Base-by-base conservation (phyloP, 1,139 yeast genomes). In the Blastobotrys proliferans region DNA sequence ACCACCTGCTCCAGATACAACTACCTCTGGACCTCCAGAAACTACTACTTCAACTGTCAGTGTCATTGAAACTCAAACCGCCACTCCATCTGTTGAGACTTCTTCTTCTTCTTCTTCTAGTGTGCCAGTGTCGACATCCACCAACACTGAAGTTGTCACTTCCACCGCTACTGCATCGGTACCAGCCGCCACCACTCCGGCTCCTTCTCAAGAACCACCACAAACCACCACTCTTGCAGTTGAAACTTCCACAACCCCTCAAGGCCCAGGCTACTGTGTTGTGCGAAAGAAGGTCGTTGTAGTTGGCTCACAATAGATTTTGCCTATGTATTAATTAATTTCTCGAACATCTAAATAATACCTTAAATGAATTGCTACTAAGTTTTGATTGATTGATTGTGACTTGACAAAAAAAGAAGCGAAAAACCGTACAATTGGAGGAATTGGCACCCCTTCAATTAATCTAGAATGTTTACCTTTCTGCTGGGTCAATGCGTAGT, bases 1-100 rank as follows among this genome's bases (percentile, higher is more conserved):
- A 20, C 29, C n/a, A 4, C 29, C 43, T 5, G 20, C 32, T 20
- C 25, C 34, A 16, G 38, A 30, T 16, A 26, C 42, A 31, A 17
- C 28, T 2, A 29, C 35, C 33, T 24, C 41, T 14, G 27, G 18
- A 31, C 21, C n/a, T 24, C 17, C 20, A 6, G 17, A 6, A 13
- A 21, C 38, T 35, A 13, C 30, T 21, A 9, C 34, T 14, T 11
- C 34, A n/a, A 16, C 9, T 11, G 6, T 16, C 10, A 27, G 30
- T 16, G 13, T 6, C 14, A 9, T 16, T 33, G 35, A 11, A 16
- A 19, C 38, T n/a, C n/a, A 22, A 13, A 17, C 26, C 10, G 11
- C 26, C 10, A 6, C 30, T 16, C 6, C 13, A 11, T 27, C 30
- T 27, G 30, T 16, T 27, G 13, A 6, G 10, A 6, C 9, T 9